Evolutionary conservation across 1,284 basidiomycete genomes (phyloP), one percentile per base, ranked within the genome.

Genomic region (Irpex sp.): DNA sequence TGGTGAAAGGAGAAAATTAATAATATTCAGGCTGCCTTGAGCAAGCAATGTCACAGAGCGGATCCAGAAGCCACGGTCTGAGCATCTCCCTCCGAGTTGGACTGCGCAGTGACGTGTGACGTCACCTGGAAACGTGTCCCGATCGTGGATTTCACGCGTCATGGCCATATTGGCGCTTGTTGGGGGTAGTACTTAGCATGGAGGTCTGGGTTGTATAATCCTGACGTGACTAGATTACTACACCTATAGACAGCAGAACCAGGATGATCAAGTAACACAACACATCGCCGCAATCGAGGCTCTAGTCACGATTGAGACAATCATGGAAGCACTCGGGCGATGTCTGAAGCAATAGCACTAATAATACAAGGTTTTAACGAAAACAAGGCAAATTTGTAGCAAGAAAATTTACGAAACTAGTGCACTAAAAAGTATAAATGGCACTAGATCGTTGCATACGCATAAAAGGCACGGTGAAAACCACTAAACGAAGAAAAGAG

Each of bases 341-440:
- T 45, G 39, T n/a, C 12, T 45, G 39, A 45, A 45, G 39, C n/a
- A 45, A 7, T 12, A 45, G 39, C 18, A 37, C 57, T 56, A 58
- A 23, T 58, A 58, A 58, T 58, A 61, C 59, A 60, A 33, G 3
- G 10, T 14, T n/a, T 19, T 52, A 16, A 28, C 49, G 53, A 37
- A 23, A 35, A 54, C 52, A 36, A 16, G 1, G 28, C 28, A 54
- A 54, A 28, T 16, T 16, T n/a, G 21, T 8, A 35, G 28, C 52
- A 23, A 51, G 14, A 54, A 28, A 54, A 35, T 33, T 36, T 21
- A 9, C 23, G 52, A n/a, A 16, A 21, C 10, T 28, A 36, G 28
- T 35, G 52, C 52, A 35, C 52, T 54, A 18, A 54, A 54, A 54
- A 54, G 28, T 5, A 54, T 54, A 54, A 51, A 54, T 35, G 28